Evolutionary conservation across 306 rosid species (phyloP), one percentile per base, ranked within the genome.

Genomic region (Cucumis cinereus): DNA sequence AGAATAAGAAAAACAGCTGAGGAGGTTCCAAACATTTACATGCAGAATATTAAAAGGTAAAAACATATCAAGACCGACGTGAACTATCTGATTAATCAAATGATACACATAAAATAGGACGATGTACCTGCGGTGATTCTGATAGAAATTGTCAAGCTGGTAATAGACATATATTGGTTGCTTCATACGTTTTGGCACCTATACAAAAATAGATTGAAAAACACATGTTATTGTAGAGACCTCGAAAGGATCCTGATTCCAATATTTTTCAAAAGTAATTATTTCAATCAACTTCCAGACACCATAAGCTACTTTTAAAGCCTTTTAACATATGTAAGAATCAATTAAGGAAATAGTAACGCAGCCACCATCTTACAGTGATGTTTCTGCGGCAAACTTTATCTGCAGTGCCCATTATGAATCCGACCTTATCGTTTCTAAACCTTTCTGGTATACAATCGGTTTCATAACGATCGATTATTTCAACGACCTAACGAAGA

Each of bases 71-170:
- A 7, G 74, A 45, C 50, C 20, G 15, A 22, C 53, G 1, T 69
- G 20, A n/a, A 69, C 35, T 24, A 26, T 30, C 47, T 16, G 47
- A 5, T 17, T 30, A 52, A 52, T 17, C 76, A 71, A 60, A 23
- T 14, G 50, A 71, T 71, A 49, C 4, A 16, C 26, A 16, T 71
- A 15, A 23, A 23, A 23, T 5, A 38, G 35, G 26, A 47, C 43
- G 24, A 61, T 77, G 71, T 79, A 92, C 98, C 98, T 83, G 81
- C 98, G 92, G 83, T 92, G 98, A 79, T 92, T 92, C 88, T 92
- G 98, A 77, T 92, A 92, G 86, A 92, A 92, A 82, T 90, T 92
- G 85, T 92, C 98, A 24, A 92, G 98, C 85, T 92, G 96, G 69
- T 92, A 92, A 81, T 92, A 92, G 58, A 92, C 90, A 82, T 54